phyloP scores from a whole-genome alignment of 1,139 yeast species.

The Debaryomyces coudertii region DNA sequence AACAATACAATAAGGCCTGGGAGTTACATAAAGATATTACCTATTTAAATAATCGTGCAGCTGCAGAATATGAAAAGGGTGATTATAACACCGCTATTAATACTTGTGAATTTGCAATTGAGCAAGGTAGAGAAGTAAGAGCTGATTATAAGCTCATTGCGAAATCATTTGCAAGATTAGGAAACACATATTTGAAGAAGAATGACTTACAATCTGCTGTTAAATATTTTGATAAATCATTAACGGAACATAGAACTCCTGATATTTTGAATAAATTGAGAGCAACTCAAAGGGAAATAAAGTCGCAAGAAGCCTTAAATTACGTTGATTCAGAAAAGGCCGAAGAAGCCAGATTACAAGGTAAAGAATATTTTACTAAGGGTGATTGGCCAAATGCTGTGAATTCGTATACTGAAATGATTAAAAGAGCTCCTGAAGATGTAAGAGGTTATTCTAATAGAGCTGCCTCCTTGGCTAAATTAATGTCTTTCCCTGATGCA shows the following conservation, averaged over 20 bases:
- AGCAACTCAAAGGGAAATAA: conserved; percentile 82
- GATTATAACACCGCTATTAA: conserved; percentile 82
- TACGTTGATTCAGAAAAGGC: conserved; percentile 91
- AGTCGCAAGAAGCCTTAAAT: conserved; percentile 72
- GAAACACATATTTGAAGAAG: conserved; percentile 76
- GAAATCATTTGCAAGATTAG: conserved; percentile 90
- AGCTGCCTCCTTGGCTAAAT: conserved; percentile 94
- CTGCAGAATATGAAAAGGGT: conserved; percentile 96
- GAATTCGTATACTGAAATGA: conserved; percentile 91
- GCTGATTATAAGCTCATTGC: conserved; percentile 93
- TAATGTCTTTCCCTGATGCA: conserved; percentile 97
- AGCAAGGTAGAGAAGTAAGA: conserved; percentile 84
- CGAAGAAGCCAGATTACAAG: conserved; percentile 91
- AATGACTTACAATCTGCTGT: conserved; percentile 75
- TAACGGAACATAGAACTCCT: conserved; percentile 97
- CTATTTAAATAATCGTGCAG: conserved; percentile 93
- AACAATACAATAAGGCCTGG: conserved; percentile 85
- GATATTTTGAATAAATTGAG: conserved; percentile 89
- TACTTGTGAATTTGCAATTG: conserved; percentile 83
- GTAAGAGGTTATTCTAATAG: conserved; percentile 97
- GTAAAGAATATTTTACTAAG: conserved; percentile 84
- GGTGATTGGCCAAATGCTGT: conserved; percentile 98
- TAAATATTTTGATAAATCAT: conserved; percentile 81
- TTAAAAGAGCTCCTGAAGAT: conserved; percentile 94
- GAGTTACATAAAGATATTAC: conserved; percentile 82